These are phyloP conservation scores for Ascochyta lentis DNA, from an alignment of 2,329 filamentous ascomycete genomes.

Conservation along the genomic window DNA sequence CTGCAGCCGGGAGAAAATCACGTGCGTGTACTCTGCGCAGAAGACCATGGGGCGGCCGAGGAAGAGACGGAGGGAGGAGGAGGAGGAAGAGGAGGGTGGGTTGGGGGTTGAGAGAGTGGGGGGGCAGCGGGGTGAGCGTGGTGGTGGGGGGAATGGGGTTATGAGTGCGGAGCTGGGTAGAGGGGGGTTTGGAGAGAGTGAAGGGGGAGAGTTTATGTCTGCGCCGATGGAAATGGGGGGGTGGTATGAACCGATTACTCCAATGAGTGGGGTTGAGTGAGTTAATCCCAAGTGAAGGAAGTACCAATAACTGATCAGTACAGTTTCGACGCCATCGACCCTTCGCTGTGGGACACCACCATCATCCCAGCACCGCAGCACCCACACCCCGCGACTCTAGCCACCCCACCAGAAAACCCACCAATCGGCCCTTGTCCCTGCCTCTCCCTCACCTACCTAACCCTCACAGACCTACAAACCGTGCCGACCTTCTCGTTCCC, in stretches of 20 bases:
- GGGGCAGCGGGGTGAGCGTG: too few relatives aligned
- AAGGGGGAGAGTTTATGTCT: too few relatives aligned
- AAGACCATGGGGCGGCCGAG: slow-evolving; percentile 60
- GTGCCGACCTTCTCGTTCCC: slow-evolving; percentile 52
- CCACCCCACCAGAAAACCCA: slow-evolving; percentile 5
- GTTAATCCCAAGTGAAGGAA: background rate
- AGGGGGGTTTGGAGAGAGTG: background rate
- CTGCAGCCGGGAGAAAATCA: slow-evolving; percentile 51
- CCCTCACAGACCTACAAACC: slow-evolving; percentile 51
- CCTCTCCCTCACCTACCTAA: slow-evolving; percentile 55
- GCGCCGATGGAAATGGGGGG: background rate
- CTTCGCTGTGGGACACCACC: slow-evolving; percentile 33
- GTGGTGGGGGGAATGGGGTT: background rate
- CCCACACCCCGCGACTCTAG: too few relatives aligned
- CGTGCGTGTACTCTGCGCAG: slow-evolving; percentile 56
- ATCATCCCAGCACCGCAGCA: too few relatives aligned
- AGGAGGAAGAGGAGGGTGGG: background rate
- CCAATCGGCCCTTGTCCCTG: slow-evolving; percentile 49
- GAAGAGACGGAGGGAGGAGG: slow-evolving; percentile 51
- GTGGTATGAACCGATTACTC: slow-evolving; percentile 8
- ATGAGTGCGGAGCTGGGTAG: background rate
- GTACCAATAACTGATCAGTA: too few relatives aligned
- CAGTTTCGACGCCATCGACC: slow-evolving; percentile 22
- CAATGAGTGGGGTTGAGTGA: slow-evolving; percentile 22
- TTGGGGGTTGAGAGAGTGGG: too few relatives aligned